Percentiles rank a stretch among this genome's conserved stretches.
Evolutionary conservation across 1,284 basidiomycete species (phyloP).

Genomic region (Ganoderma meredithae): DNA sequence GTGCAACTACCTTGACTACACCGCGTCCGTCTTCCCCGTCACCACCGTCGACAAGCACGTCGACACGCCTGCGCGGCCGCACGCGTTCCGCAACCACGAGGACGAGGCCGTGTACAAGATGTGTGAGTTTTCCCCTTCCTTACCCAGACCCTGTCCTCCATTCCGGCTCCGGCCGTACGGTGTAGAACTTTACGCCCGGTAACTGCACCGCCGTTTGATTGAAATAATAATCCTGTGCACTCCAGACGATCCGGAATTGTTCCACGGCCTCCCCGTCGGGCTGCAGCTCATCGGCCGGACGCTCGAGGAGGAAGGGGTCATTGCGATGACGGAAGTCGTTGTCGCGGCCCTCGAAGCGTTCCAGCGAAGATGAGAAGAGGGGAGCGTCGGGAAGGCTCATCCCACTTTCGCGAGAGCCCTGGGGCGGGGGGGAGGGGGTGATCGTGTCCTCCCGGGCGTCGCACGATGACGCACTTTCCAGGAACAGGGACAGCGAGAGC

Average conservation of each 20-base stretch:
- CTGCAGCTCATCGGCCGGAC: constrained; percentile 58
- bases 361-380: constrained; percentile 8
- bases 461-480: neutral
- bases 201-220: neutral
- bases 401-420: neutral
- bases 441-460: neutral
- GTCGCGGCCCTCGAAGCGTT: constrained; percentile 40
- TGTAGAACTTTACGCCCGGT: neutral
- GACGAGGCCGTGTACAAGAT: constrained; percentile 54
- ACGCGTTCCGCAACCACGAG: constrained; percentile 46
- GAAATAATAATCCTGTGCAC: neutral
- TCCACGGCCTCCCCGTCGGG: constrained; percentile 54
- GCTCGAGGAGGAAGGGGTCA: constrained; percentile 58
- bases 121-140: constrained; percentile 44
- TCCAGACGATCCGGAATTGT: constrained; percentile 53
- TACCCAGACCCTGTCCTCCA: no score
- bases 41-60: constrained; percentile 46
- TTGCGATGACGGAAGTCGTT: constrained; percentile 49
- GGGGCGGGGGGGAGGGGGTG: neutral
- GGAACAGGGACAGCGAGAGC: neutral
- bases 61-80: constrained; percentile 39
- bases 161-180: neutral
- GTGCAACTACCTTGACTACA: constrained; percentile 51
- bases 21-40: constrained; percentile 54
- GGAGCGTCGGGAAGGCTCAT: neutral